A percentile compares a stretch with the other conserved stretches of the same genome.
These are phyloP conservation scores for Begonia masoniana DNA, from an alignment of 306 rosid genomes.

Conservation along the genomic window DNA sequence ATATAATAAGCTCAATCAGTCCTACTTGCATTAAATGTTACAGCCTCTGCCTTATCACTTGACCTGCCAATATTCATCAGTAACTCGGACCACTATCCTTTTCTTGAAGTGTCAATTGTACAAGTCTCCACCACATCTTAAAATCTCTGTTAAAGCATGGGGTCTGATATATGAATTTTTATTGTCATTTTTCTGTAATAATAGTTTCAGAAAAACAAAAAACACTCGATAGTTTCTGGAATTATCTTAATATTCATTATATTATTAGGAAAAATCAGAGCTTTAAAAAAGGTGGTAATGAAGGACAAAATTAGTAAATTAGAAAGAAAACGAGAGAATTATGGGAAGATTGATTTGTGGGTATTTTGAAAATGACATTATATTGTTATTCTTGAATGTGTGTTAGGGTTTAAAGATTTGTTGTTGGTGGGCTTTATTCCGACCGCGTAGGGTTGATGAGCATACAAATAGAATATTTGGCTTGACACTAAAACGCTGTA, in stretches of 20 bases:
- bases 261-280: too few relatives aligned
- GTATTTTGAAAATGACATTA: not conserved
- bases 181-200: too few relatives aligned
- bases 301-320: not conserved
- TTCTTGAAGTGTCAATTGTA: conserved; percentile 1
- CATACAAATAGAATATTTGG: conserved; percentile 21
- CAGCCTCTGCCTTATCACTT: conserved; percentile 9
- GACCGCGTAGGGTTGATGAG: conserved; percentile 45
- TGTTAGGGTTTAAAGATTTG: conserved; percentile 16
- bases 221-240: too few relatives aligned
- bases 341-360: not conserved
- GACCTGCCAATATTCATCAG: conserved; percentile 36
- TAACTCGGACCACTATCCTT: conserved; percentile 52
- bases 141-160: conserved; percentile 14
- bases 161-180: conserved; percentile 3
- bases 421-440: conserved; percentile 53
- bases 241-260: too few relatives aligned
- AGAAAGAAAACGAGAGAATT: not conserved
- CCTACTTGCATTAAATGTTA: not conserved
- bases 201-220: too few relatives aligned
- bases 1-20: not conserved
- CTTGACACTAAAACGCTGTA: conserved; percentile 12
- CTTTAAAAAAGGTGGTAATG: not conserved
- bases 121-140: conserved; percentile 16
- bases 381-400: not conserved